Evolutionary conservation across 805 yeast genomes (phyloP), one percentile per base, ranked within the genome.

Genomic region (Teunomyces kruisii): DNA sequence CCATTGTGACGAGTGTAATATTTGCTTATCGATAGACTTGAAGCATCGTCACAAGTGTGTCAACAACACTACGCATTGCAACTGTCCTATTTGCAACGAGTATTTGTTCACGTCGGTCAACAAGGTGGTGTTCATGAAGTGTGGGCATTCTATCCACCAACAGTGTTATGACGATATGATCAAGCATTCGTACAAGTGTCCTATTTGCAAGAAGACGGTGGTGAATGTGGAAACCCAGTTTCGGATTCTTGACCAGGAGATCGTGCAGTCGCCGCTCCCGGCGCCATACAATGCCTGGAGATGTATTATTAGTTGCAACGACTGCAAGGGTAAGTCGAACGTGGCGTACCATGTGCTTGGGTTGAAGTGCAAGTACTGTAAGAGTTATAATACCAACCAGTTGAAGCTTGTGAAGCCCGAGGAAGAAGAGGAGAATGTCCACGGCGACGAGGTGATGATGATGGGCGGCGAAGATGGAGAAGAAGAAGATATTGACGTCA

Each of bases 141-240:
- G 98, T 67, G 97, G 97, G 2, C 98, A 91, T 65, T 88, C 96
- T 31, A 91, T 91, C 47, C 98, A 91, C 67, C 88, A 89, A 61
- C 58, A 64, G 22, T 91, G 98, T 63, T 90, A 82, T 62, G 84
- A 84, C 49, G 92, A 88, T 52, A 83, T 86, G 61, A 80, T 88
- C n/a, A 78, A 82, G 53, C 89, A 86, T 59, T 81, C 87, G 12
- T 91, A 89, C 72, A 88, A 88, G 61, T 91, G 98, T 63, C 98
- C 98, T 1, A 76, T 88, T 2, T 91, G 98, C 61, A 84, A 88
- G 44, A 81, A 86, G 53, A 85, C 96, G 0, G 81, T 92, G 42
- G 74, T 86, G 30, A 88, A 90, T 65, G 90, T 91, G 81, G 96
- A 87, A 56, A 82, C 94, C 1, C 88, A 88, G 59, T 92, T 92